These are phyloP conservation scores for Globisporangium alternatum DNA, from an alignment of 352 stramenopile species.

Conservation along the genomic window DNA sequence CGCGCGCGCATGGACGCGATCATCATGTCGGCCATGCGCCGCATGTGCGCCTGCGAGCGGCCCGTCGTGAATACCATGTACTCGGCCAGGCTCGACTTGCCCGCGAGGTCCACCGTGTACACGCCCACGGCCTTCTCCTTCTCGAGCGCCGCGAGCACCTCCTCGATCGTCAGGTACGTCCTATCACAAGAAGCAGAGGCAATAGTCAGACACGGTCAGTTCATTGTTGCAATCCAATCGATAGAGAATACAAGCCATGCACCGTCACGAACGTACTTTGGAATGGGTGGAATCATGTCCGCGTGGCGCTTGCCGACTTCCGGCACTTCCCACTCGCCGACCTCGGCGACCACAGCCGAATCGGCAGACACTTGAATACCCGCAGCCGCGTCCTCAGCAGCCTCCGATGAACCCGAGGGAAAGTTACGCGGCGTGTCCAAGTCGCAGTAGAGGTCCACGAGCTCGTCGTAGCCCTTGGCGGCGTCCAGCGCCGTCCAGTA, in stretches of 20 bases:
- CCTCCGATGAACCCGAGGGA: conserved; percentile 21
- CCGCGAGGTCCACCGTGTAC: conserved; percentile 68
- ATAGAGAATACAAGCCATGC: neutral
- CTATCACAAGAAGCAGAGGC: conserved; percentile 11
- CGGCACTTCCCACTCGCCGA: conserved; percentile 59
- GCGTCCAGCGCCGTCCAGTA: conserved; percentile 82
- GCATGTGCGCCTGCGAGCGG: conserved; percentile 81
- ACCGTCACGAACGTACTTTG: conserved; percentile 23
- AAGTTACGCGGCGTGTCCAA: conserved; percentile 79
- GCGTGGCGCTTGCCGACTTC: conserved; percentile 69
- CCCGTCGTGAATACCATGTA: conserved; percentile 90
- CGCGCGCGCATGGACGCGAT: conserved; percentile 83
- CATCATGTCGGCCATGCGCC: conserved; percentile 85
- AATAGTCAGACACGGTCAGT: neutral
- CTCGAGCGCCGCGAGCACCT: conserved; percentile 62
- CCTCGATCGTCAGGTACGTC: conserved; percentile 72
- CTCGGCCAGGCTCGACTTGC: conserved; percentile 80
- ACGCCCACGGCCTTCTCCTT: conserved; percentile 76
- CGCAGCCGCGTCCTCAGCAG: conserved; percentile 29
- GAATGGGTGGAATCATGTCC: conserved; percentile 66
- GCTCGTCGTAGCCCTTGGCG: conserved; percentile 79
- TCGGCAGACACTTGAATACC: conserved; percentile 12
- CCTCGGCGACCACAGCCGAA: conserved; percentile 6
- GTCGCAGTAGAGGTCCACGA: conserved; percentile 79
- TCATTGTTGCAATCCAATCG: neutral